Evolutionary conservation across 2,329 filamentous ascomycete genomes (phyloP), one percentile per base, ranked within the genome.

Genomic region (Stagonosporopsis rhizophila): DNA sequence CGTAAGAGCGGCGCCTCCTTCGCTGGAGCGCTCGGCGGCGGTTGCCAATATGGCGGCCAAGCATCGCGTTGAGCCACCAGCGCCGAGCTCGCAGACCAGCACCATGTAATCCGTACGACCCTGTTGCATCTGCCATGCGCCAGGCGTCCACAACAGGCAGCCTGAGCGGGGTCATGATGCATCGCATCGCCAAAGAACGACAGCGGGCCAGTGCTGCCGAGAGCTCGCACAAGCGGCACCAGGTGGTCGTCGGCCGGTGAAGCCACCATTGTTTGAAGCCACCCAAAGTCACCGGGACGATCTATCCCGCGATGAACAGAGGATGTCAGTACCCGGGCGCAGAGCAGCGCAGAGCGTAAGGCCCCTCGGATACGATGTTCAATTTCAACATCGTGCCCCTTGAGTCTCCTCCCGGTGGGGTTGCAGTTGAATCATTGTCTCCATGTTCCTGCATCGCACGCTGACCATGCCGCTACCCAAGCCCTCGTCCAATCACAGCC

Each of bases 251-350:
- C 42, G 44, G 45, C 46, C 34, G 48, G 39, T 65, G 60, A 61
- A 65, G 60, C 62, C 38, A 44, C 56, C 61, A 46, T 34, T 35
- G 60, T 68, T 64, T 68, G 52, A 59, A 38, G 28, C 9, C 37
- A 25, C 5, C 42, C 37, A 44, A 39, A 34, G 4, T 12, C 28
- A 42, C 19, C 6, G 39, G n/a, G 37, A 39, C 32, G 35, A 41
- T 34, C 45, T 30, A 37, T 56, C 30, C 47, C 41, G 35, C 47
- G 19, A 44, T 38, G 14, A 20, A 47, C 27, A 12, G 35, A 23
- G 4, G 23, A 44, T 11, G 30, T 25, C 41, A 27, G 34, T 7
- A 37, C 40, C 28, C 34, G 15, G 25, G 42, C 22, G n/a, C 28
- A 38, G 53, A 23, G 20, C 42, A 52, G 38, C 44, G 32, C 47